A percentile compares a stretch with the other conserved stretches of the same genome.
These are phyloP conservation scores for Phytophthora pisi DNA, from an alignment of 352 stramenopile genomes.

Conservation along the genomic window DNA sequence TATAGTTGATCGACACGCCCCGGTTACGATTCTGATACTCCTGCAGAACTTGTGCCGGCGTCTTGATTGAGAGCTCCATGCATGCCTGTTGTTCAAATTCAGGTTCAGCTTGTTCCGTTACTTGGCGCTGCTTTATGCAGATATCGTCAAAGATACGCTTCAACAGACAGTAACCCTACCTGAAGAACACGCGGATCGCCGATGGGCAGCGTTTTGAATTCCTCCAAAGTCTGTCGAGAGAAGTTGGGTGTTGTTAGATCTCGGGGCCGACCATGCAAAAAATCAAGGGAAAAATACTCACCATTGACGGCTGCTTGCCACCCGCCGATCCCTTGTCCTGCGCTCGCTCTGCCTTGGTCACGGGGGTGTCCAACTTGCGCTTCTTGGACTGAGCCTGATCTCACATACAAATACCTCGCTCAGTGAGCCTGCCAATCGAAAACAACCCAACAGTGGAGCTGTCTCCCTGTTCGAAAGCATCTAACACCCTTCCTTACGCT, in stretches of 20 bases:
- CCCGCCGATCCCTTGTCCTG: slow-evolving; percentile 14
- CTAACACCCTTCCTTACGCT: slow-evolving; percentile 38
- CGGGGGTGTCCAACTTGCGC: slow-evolving; percentile 41
- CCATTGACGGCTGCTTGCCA: slow-evolving; percentile 43
- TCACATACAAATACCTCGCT: slow-evolving; percentile 8
- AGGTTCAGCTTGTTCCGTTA: background rate
- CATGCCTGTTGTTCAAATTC: slow-evolving; percentile 47
- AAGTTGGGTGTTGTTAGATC: background rate
- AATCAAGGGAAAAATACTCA: slow-evolving; percentile 7
- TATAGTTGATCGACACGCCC: slow-evolving; percentile 85
- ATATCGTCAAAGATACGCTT: slow-evolving; percentile 14
- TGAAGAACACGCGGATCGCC: slow-evolving; percentile 68
- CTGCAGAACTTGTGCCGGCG: slow-evolving; percentile 82
- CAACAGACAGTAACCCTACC: slow-evolving; percentile 24
- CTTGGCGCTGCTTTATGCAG: slow-evolving; percentile 7
- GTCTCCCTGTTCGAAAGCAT: slow-evolving; percentile 26
- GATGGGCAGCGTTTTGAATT: slow-evolving; percentile 75
- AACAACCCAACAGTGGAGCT: slow-evolving; percentile 26
- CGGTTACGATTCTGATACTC: slow-evolving; percentile 87
- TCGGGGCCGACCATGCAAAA: background rate
- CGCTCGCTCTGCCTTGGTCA: slow-evolving; percentile 23
- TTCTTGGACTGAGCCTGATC: slow-evolving; percentile 44
- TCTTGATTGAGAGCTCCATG: slow-evolving; percentile 83
- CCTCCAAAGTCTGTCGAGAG: slow-evolving; percentile 35
- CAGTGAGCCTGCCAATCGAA: background rate